Conservation (phyloP, 2,329 filamentous ascomycete species). For the Epichloe typhina region DNA sequence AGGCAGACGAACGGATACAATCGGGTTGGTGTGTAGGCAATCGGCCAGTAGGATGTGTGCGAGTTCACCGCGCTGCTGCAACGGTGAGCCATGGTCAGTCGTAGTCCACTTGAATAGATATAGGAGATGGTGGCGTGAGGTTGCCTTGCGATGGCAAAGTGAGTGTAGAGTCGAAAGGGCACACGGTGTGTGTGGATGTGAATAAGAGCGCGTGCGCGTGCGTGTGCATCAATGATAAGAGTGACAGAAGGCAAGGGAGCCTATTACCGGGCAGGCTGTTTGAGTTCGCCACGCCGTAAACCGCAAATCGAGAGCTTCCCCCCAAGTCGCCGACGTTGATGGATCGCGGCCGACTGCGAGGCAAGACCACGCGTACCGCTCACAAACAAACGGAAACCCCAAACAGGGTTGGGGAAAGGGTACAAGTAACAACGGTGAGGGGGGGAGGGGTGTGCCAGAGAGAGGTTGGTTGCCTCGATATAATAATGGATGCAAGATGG, state of each 20-base stretch:
- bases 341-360: constrained; percentile 7
- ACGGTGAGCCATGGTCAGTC: constrained; percentile 10
- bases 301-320: background rate
- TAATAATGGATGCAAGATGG: constrained; percentile 6
- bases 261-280: constrained; percentile 7
- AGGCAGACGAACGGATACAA: background rate
- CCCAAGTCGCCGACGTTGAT: constrained; percentile 4
- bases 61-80: background rate
- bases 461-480: constrained; percentile 7
- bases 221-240: background rate
- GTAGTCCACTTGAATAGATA: constrained; percentile 1
- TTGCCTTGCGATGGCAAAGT: constrained; percentile 1
- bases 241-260: constrained; percentile 3
- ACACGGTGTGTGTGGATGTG: background rate
- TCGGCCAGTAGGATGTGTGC: background rate
- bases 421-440: background rate
- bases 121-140: background rate
- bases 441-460: background rate
- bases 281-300: constrained; percentile 5
- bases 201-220: background rate
- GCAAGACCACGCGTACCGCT: constrained; percentile 18
- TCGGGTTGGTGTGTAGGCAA: constrained; percentile 1
- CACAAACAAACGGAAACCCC: no score
- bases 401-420: constrained; percentile 2
- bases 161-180: background rate